A percentile compares a stretch with the other conserved stretches of the same genome.
These are phyloP conservation scores for Helminthosporium solani DNA, from an alignment of 2,329 filamentous ascomycete species.

Conservation along the genomic window DNA sequence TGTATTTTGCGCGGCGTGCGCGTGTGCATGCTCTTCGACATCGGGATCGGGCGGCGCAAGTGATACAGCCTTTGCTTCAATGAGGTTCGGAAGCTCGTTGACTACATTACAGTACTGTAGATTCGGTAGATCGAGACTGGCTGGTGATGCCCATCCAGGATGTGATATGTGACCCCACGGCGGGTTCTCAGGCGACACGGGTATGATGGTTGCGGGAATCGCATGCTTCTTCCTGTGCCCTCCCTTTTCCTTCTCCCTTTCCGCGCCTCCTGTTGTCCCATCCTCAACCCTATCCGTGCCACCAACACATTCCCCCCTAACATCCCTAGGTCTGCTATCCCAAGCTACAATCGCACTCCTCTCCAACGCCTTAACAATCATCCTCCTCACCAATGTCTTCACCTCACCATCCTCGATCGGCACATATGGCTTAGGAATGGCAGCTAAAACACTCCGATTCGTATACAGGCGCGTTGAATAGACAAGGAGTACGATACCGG, in stretches of 20 bases:
- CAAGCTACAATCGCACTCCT: constrained; percentile 80
- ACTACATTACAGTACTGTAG: constrained; percentile 83
- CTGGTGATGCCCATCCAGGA: constrained; percentile 83
- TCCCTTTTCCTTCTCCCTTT: constrained; percentile 31
- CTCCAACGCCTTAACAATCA: constrained; percentile 71
- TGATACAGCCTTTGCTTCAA: constrained; percentile 91
- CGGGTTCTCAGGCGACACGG: constrained; percentile 49
- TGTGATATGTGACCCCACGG: constrained; percentile 85
- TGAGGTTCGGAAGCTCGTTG: constrained; percentile 79
- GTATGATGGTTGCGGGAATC: constrained; percentile 36
- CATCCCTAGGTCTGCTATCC: constrained; percentile 69
- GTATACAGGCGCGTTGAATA: constrained; percentile 86
- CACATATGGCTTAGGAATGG: constrained; percentile 84
- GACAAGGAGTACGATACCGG: constrained; percentile 69
- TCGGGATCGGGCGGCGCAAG: constrained; percentile 65
- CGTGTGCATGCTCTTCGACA: constrained; percentile 25
- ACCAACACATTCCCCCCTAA: constrained; percentile 44
- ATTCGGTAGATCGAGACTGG: constrained; percentile 70
- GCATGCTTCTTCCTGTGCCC: constrained; percentile 33
- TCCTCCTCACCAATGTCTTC: constrained; percentile 68
- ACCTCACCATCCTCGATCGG: constrained; percentile 86
- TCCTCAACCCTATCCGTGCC: constrained; percentile 20
- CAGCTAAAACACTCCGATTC: constrained; percentile 73
- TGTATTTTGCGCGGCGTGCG: constrained; percentile 26
- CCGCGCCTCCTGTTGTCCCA: constrained; percentile 14